Evolutionary conservation across 495 filamentous ascomycete genomes (phyloP).

Genomic region (Penicillium herquei): DNA sequence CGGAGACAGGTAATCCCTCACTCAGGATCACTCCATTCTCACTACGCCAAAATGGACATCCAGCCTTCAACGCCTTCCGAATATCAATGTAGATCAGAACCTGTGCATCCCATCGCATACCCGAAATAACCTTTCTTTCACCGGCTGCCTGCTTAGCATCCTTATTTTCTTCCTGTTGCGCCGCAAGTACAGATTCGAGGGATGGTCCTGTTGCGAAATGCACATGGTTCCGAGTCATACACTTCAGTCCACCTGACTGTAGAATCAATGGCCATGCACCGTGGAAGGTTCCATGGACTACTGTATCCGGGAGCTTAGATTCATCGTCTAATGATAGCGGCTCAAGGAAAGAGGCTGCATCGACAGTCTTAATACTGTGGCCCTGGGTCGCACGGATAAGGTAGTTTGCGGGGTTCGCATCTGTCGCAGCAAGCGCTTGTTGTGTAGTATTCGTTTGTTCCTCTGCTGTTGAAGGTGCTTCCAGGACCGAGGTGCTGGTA

Average conservation of each 20-base stretch:
- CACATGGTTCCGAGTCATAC: slow-evolving; percentile 81
- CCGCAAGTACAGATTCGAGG: slow-evolving; percentile 27
- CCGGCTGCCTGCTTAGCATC: slow-evolving; percentile 8
- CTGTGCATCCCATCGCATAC: slow-evolving; percentile 79
- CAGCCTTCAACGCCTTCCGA: slow-evolving; percentile 57
- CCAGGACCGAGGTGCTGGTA: slow-evolving; percentile 8
- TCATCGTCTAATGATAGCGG: slow-evolving; percentile 53
- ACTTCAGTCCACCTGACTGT: slow-evolving; percentile 67
- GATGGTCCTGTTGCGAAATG: slow-evolving; percentile 78
- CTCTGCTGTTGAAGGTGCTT: slow-evolving; percentile 20
- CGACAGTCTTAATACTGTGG: slow-evolving; percentile 64
- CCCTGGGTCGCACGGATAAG: slow-evolving; percentile 95
- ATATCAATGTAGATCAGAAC: slow-evolving; percentile 81
- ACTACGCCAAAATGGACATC: slow-evolving; percentile 79
- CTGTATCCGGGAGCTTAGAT: slow-evolving; percentile 56
- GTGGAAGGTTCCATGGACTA: slow-evolving; percentile 87
- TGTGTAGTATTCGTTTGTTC: slow-evolving; percentile 27
- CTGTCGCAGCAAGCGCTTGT: slow-evolving; percentile 29
- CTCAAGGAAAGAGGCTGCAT: slow-evolving; percentile 64
- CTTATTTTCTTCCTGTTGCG: slow-evolving; percentile 19
- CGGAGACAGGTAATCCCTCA: slow-evolving; percentile 36
- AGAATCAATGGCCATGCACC: slow-evolving; percentile 71
- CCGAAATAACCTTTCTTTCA: slow-evolving; percentile 63
- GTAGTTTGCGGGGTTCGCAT: slow-evolving; percentile 60
- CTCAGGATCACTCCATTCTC: slow-evolving; percentile 75